These are phyloP conservation scores for Umbelopsis sp. DNA, from an alignment of 192 early-diverging fungal genomes.

Conservation along the genomic window DNA sequence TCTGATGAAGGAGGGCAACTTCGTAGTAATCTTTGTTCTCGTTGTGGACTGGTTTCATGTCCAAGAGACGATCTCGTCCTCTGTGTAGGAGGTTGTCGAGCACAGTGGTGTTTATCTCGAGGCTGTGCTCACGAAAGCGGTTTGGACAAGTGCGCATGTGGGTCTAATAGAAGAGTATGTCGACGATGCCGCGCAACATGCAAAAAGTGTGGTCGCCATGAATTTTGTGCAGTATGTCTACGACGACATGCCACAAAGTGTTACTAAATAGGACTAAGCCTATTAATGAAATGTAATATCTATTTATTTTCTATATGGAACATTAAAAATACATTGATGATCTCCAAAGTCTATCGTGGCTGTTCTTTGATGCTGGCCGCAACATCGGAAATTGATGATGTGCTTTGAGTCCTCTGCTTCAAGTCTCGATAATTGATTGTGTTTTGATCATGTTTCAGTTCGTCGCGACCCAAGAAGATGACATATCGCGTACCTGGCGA, in stretches of 20 bases:
- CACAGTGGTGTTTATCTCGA: slow-evolving; percentile 9
- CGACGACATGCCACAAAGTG: slow-evolving; percentile 16
- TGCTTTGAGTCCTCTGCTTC: neutral
- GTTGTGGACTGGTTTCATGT: slow-evolving; percentile 8
- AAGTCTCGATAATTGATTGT: slow-evolving; percentile 11
- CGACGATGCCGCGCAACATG: slow-evolving; percentile 2
- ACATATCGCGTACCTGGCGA: slow-evolving; percentile 10
- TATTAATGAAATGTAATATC: neutral
- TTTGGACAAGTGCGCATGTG: slow-evolving; percentile 10
- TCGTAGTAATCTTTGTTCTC: slow-evolving; percentile 5
- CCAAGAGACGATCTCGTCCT: slow-evolving; percentile 4
- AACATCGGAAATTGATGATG: neutral
- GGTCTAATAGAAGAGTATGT: neutral
- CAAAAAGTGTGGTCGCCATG: slow-evolving; percentile 9
- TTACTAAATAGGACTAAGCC: neutral
- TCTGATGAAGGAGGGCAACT: slow-evolving; percentile 9
- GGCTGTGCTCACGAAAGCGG: slow-evolving; percentile 9
- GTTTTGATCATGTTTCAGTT: neutral
- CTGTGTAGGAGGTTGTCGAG: slow-evolving; percentile 12
- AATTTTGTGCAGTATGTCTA: slow-evolving; percentile 4
- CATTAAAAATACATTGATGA: neutral
- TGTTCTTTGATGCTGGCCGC: neutral
- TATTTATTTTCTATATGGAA: neutral
- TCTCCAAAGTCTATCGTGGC: neutral
- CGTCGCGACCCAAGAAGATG: neutral